These are phyloP conservation scores for Cutaneotrichosporon mucoides DNA, from an alignment of 1,284 basidiomycete genomes.

Conservation along the genomic window DNA sequence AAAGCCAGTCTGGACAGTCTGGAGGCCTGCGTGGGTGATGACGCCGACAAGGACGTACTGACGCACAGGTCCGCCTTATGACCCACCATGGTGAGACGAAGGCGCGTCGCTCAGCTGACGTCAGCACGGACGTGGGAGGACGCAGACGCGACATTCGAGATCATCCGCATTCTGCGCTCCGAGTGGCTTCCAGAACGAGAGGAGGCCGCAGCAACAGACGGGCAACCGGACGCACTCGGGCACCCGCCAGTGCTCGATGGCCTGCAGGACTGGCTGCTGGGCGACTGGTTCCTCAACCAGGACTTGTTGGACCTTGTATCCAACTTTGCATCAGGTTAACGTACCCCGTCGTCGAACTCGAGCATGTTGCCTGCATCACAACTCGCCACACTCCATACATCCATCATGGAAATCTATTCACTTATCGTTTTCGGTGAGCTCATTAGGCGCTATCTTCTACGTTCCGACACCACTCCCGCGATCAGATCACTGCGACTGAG, in stretches of 20 bases:
- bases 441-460: too few species aligned
- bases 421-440: too few species aligned
- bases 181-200: conserved; percentile 2
- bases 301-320: neutral
- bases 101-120: neutral
- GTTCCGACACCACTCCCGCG: too few species aligned
- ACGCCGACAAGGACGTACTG: neutral
- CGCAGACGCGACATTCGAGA: conserved; percentile 2
- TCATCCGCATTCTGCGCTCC: neutral
- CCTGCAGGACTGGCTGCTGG: conserved; percentile 1
- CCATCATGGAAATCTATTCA: too few species aligned
- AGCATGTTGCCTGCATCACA: too few species aligned
- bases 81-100: neutral
- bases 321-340: neutral
- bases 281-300: conserved; percentile 6
- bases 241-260: neutral
- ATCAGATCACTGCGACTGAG: too few species aligned
- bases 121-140: neutral
- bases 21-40: conserved; percentile 1
- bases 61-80: conserved; percentile 1
- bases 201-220: neutral
- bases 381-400: too few species aligned
- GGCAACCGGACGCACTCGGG: neutral
- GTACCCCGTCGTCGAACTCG: too few species aligned
- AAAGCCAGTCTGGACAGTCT: neutral